phyloP scores from a whole-genome alignment of 148 eudicot genomes.

The Vaccinium corymbosum region DNA sequence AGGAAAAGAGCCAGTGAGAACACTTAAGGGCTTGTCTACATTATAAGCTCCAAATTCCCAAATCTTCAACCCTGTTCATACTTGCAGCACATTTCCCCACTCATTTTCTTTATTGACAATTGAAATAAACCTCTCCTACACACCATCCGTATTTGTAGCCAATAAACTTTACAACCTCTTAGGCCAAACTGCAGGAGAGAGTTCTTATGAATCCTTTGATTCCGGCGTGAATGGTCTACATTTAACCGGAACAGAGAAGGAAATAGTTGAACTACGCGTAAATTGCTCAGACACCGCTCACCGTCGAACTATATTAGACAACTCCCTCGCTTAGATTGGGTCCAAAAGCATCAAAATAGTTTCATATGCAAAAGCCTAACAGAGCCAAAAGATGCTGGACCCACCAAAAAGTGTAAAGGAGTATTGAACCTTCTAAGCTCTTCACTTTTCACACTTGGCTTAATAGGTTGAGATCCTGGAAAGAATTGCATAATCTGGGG shows the following conservation, averaged over 20 bases:
- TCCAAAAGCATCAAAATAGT: neutral
- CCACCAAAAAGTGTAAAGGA: slow-evolving; percentile 13
- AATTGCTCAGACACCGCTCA: too few relatives aligned
- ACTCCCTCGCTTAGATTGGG: neutral
- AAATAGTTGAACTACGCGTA: too few relatives aligned
- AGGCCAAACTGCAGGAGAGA: neutral
- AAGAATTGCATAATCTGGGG: neutral
- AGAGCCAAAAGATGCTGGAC: neutral
- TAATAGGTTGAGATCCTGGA: neutral
- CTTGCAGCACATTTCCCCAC: neutral
- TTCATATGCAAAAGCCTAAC: neutral
- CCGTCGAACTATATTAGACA: too few relatives aligned
- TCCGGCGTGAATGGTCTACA: too few relatives aligned
- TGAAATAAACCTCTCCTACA: neutral
- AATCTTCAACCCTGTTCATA: slow-evolving; percentile 12
- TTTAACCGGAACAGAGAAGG: too few relatives aligned
- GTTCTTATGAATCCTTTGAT: too few relatives aligned
- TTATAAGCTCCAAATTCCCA: slow-evolving; percentile 16
- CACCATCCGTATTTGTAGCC: too few relatives aligned
- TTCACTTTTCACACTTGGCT: slow-evolving; percentile 7
- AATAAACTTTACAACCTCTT: too few relatives aligned
- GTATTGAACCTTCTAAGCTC: slow-evolving; percentile 13
- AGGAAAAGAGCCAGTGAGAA: slow-evolving; percentile 11
- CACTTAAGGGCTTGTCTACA: neutral
- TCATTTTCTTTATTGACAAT: neutral